Base-by-base conservation (phyloP, 2,329 filamentous ascomycete species). In the Phaeoacremonium minimum region DNA sequence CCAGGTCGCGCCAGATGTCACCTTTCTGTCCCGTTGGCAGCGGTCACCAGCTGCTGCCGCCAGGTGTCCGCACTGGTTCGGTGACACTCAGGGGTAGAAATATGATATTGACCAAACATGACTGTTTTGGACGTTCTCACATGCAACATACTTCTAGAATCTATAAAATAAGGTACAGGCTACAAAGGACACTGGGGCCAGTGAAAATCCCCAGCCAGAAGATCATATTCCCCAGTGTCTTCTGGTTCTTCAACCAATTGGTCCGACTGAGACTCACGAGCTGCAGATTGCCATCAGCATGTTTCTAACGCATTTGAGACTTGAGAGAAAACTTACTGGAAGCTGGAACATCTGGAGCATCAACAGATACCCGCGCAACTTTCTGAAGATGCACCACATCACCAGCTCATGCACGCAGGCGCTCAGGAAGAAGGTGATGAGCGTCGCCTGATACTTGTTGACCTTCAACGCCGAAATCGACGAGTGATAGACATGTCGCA, bases 191-290 rank as follows among this genome's bases (percentile, higher is more conserved):
- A 57, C 83, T 87, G 2, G 85, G 85, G 0, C 83, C 84, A 3
- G 83, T 83, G 41, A 87, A 85, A n/a, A 90, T 73, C 0, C 85
- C 84, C 28, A 85, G 52, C 86, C 86, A 91, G 49, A 90, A 90
- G 4, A 87, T 69, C 7, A 86, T 56, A 52, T 91, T 90, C 0
- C 85, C 85, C 15, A 89, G 49, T 2, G 77, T 74, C 47, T 75
- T 69, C 47, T 71, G 67, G 16, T 75, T 75, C 46, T 74, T 77
- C 53, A 89, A 63, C 64, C 80, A 77, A 45, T 69, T 77, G 2
- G 80, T 86, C 44, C 81, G 71, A 48, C 80, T 84, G 31, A 90
- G 53, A 19, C 67, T 69, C 4, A 86, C 82, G 12, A 90, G 61
- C 68, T 72, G 28, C 19, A 16, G 33, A 4, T 7, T 13, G 15